A percentile compares a stretch with the other conserved stretches of the same genome.
Conservation (phyloP, 1,284 basidiomycete genomes). For the Phellinidium pouzarii region DNA sequence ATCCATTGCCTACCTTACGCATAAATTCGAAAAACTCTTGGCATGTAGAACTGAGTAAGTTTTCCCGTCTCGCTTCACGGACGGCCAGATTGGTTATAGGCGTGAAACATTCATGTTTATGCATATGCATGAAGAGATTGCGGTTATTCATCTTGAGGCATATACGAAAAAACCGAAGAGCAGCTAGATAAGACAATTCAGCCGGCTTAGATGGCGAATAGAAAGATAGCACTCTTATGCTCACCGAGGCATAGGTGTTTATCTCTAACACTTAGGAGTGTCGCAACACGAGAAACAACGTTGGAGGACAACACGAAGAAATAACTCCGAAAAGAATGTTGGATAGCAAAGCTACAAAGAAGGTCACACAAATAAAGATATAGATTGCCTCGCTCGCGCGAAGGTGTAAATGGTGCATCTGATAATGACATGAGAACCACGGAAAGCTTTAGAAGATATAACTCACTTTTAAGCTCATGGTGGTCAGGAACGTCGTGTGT, state of each 20-base stretch:
- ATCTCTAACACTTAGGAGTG: conserved; percentile 77
- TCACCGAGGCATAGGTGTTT: conserved; percentile 88
- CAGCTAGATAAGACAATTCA: conserved; percentile 44
- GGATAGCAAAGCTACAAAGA: conserved; percentile 79
- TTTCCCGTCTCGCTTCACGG: conserved; percentile 81
- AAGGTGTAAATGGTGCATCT: conserved; percentile 51
- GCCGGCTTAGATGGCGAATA: neutral
- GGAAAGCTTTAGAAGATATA: neutral
- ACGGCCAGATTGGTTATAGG: conserved; percentile 80
- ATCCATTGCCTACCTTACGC: conserved; percentile 50
- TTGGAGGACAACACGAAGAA: conserved; percentile 83
- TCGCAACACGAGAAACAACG: conserved; percentile 66
- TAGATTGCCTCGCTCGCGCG: conserved; percentile 70
- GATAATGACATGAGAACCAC: conserved; percentile 7
- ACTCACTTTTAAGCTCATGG: conserved; percentile 53
- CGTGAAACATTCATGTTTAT: conserved; percentile 79
- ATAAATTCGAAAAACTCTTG: conserved; percentile 94
- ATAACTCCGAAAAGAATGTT: conserved; percentile 88
- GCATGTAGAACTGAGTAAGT: conserved; percentile 89
- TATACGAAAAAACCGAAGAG: conserved; percentile 87
- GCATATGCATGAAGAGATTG: conserved; percentile 79
- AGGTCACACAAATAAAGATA: conserved; percentile 85
- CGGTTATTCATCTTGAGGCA: conserved; percentile 82
- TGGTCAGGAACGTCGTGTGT: conserved; percentile 66
- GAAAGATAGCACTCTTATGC: conserved; percentile 24